Percentiles rank a stretch among this genome's conserved stretches.
Conservation (phyloP, 345 rosid genomes). For the Eucalyptus tenuipes region DNA sequence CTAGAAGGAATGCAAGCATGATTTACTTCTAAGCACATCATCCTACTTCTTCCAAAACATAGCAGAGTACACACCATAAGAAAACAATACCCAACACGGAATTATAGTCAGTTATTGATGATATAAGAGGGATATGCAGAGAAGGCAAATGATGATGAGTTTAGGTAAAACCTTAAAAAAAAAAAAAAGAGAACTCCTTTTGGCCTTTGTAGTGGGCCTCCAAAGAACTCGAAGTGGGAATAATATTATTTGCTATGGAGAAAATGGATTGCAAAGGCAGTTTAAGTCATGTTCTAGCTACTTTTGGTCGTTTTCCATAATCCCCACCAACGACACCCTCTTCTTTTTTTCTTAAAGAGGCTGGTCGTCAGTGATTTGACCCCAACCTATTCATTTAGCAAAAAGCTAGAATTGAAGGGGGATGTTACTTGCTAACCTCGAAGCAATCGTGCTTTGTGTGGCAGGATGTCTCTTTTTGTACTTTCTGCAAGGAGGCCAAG, state of each 20-base stretch:
- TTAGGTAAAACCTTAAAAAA: not conserved
- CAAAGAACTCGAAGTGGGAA: not conserved
- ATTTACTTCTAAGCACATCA: not conserved
- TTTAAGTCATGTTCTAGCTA: not conserved
- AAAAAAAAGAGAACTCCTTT: not conserved
- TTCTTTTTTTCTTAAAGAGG: not conserved
- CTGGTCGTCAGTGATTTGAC: not conserved
- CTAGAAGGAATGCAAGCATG: not conserved
- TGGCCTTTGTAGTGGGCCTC: not conserved
- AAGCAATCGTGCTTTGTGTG: not conserved
- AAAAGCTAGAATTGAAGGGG: not conserved
- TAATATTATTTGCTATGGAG: not conserved
- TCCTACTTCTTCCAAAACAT: not conserved
- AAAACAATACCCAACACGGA: not conserved
- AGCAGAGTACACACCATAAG: not conserved
- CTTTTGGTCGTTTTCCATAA: not conserved
- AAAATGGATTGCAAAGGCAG: not conserved
- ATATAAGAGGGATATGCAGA: not conserved
- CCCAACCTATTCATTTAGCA: not conserved
- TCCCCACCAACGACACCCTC: not conserved
- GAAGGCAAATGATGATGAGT: not conserved
- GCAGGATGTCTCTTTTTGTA: not conserved
- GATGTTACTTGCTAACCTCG: not conserved
- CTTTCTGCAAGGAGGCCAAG: not conserved
- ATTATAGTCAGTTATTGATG: not conserved